A percentile compares a stretch with the other conserved stretches of the same genome.
Evolutionary conservation across 331 rosid species (phyloP).

Genomic region (Stylosanthes scabra): DNA sequence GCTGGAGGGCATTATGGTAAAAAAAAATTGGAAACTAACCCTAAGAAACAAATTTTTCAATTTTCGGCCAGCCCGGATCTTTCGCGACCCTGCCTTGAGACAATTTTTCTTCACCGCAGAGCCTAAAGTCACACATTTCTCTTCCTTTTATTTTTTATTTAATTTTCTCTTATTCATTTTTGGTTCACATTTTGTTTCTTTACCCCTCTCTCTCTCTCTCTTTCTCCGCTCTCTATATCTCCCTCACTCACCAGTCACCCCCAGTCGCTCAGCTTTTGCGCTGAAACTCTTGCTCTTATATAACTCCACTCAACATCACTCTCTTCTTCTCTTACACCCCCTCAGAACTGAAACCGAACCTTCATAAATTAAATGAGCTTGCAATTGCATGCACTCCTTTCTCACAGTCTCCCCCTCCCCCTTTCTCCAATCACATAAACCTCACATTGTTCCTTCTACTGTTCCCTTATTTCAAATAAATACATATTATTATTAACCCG

Average conservation of each 20-base stretch:
- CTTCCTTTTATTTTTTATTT: conserved; percentile 1
- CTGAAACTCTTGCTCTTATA: conserved; percentile 43
- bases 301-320: conserved; percentile 13
- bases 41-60: conserved; percentile 53
- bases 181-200: not conserved
- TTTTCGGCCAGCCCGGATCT: conserved; percentile 77
- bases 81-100: conserved; percentile 84
- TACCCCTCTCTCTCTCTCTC: not conserved
- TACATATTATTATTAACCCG: not conserved
- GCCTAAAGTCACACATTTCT: conserved; percentile 70
- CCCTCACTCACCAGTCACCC: not conserved
- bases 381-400: conserved; percentile 43
- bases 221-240: conserved; percentile 26
- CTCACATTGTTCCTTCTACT: not conserved
- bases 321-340: not conserved
- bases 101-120: conserved; percentile 68
- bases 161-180: not conserved
- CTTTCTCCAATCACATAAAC: not conserved
- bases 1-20: conserved; percentile 36
- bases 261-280: conserved; percentile 46
- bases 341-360: not conserved
- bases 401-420: not conserved
- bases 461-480: not conserved
- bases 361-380: not conserved
- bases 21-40: conserved; percentile 8